A percentile compares a stretch with the other conserved stretches of the same genome.
Conservation (phyloP, 2,329 filamentous ascomycete genomes). For the Iodosphaeria phyllophila region DNA sequence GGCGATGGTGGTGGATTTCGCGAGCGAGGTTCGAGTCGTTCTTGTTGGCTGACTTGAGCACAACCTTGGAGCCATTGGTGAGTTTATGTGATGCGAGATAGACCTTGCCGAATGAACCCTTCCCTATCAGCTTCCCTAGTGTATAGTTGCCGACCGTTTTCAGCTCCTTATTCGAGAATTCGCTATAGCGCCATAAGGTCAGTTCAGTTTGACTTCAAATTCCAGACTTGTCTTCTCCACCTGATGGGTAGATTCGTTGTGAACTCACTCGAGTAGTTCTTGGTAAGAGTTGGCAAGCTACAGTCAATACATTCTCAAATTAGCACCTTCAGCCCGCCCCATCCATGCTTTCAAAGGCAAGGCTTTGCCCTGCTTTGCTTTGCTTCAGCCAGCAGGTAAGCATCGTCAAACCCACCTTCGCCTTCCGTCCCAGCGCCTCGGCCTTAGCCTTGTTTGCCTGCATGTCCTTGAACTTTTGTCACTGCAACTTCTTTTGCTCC, state of each 20-base stretch:
- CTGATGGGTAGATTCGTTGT: not conserved
- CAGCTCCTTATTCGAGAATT: constrained; percentile 84
- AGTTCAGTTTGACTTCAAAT: too few species aligned
- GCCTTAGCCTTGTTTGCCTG: constrained; percentile 23
- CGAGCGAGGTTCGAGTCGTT: constrained; percentile 88
- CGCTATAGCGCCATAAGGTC: constrained; percentile 45
- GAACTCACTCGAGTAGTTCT: constrained; percentile 73
- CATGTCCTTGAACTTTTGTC: constrained; percentile 10
- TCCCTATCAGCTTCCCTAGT: constrained; percentile 80
- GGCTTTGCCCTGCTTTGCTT: too few species aligned
- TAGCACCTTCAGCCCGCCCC: constrained; percentile 7
- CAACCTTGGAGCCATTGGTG: constrained; percentile 96
- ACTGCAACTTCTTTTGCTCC: constrained; percentile 2
- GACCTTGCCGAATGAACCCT: constrained; percentile 96
- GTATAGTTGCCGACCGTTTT: constrained; percentile 89
- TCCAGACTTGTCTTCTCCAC: too few species aligned
- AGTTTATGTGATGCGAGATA: constrained; percentile 93
- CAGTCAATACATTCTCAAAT: constrained; percentile 4
- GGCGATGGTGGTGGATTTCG: constrained; percentile 95
- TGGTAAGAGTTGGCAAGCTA: constrained; percentile 95
- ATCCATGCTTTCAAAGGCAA: too few species aligned
- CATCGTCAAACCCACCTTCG: constrained; percentile 12
- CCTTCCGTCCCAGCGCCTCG: constrained; percentile 22
- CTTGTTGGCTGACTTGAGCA: constrained; percentile 95
- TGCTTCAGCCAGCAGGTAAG: too few species aligned